These are phyloP conservation scores for Tothia fuscella DNA, from an alignment of 2,329 filamentous ascomycete species.

Conservation along the genomic window DNA sequence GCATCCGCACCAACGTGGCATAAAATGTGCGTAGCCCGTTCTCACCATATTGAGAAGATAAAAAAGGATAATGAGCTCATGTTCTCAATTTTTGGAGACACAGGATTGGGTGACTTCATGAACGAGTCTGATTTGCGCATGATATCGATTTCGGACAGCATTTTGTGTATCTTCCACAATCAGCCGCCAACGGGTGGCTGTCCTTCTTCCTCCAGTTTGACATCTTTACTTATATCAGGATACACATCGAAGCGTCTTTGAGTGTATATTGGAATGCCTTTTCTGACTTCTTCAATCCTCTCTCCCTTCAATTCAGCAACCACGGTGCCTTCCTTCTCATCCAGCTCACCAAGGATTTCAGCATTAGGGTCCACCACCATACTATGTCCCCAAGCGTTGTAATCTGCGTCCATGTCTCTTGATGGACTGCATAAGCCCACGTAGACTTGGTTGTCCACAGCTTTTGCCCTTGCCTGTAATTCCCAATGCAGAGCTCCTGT, in stretches of 20 bases:
- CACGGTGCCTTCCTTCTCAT: conserved; percentile 65
- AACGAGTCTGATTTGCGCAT: too few species aligned
- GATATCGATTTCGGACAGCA: too few species aligned
- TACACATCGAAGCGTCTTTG: conserved; percentile 95
- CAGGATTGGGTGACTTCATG: too few species aligned
- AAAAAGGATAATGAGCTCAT: too few species aligned
- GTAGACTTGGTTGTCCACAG: conserved; percentile 89
- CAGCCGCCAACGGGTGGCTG: conserved; percentile 4
- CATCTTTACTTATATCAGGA: conserved; percentile 60
- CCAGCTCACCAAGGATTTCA: conserved; percentile 64
- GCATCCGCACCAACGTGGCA: too few species aligned
- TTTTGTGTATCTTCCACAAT: too few species aligned
- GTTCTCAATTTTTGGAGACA: too few species aligned
- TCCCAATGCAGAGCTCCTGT: conserved; percentile 90
- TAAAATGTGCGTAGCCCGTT: too few species aligned
- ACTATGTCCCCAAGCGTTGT: conserved; percentile 88
- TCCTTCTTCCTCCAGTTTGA: conserved; percentile 9
- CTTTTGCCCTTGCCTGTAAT: conserved; percentile 67
- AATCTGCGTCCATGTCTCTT: conserved; percentile 61
- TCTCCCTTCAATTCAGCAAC: conserved; percentile 57
- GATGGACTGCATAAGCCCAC: conserved; percentile 88
- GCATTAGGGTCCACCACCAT: conserved; percentile 83
- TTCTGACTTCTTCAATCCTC: conserved; percentile 62
- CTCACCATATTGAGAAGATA: too few species aligned
- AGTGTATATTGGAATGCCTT: conserved; percentile 68